A percentile compares a stretch with the other conserved stretches of the same genome.
phyloP scores from a whole-genome alignment of 2,329 filamentous ascomycete genomes.

The Endothia cerciana region DNA sequence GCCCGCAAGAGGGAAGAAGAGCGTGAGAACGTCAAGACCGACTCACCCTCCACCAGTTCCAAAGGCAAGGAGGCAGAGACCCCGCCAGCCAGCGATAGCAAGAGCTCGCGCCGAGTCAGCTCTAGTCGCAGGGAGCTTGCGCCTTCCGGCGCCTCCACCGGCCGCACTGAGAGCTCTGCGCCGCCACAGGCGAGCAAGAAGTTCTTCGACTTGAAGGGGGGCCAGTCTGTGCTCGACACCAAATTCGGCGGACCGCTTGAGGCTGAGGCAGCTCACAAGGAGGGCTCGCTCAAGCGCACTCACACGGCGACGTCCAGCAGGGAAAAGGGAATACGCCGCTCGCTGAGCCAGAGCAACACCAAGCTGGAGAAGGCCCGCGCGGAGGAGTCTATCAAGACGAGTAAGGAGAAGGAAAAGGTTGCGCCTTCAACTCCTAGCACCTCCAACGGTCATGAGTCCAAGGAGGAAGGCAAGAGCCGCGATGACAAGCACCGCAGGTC shows the following conservation, averaged over 20 bases:
- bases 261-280: conserved; percentile 11
- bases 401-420: conserved; percentile 16
- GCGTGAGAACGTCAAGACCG: conserved; percentile 32
- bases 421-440: neutral
- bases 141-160: conserved; percentile 31
- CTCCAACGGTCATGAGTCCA: conserved; percentile 8
- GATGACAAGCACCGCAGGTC: conserved; percentile 29
- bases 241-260: conserved; percentile 30
- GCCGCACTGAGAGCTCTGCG: conserved; percentile 37
- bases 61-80: conserved; percentile 43
- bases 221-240: conserved; percentile 39
- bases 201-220: conserved; percentile 48
- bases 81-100: conserved; percentile 39
- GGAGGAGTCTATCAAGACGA: conserved; percentile 26
- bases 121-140: conserved; percentile 40
- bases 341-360: conserved; percentile 35
- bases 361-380: conserved; percentile 35
- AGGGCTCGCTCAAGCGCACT: conserved; percentile 16
- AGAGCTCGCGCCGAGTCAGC: conserved; percentile 47
- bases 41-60: conserved; percentile 31
- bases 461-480: conserved; percentile 12
- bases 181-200: conserved; percentile 40
- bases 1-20: conserved; percentile 39
- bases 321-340: conserved; percentile 35
- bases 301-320: conserved; percentile 25